These are phyloP conservation scores for Cajanus cajan DNA, from an alignment of 306 rosid genomes.

Conservation along the genomic window DNA sequence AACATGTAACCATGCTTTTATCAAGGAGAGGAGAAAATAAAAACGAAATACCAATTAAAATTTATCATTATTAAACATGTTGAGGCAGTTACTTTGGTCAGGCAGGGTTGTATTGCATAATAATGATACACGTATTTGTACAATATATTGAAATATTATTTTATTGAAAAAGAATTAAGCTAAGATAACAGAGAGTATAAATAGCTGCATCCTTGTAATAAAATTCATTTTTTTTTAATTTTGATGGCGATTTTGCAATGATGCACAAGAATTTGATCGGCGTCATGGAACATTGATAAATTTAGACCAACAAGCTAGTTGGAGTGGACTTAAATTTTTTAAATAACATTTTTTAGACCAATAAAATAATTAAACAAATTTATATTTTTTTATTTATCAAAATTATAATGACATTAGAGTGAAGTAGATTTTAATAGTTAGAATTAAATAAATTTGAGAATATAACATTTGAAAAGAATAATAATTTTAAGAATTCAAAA, in stretches of 20 bases:
- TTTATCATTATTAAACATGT: slow-evolving; percentile 1
- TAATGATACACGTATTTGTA: too few relatives aligned
- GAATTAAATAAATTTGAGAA: background rate
- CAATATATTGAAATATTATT: too few relatives aligned
- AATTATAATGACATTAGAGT: too few relatives aligned
- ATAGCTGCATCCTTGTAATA: background rate
- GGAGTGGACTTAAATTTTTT: too few relatives aligned
- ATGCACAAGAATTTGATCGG: background rate
- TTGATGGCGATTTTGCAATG: background rate
- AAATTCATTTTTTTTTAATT: background rate
- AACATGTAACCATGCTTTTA: background rate
- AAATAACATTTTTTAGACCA: too few relatives aligned
- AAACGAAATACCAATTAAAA: background rate
- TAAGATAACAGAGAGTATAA: too few relatives aligned
- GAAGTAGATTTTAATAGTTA: too few relatives aligned
- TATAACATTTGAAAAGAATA: background rate
- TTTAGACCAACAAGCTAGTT: too few relatives aligned
- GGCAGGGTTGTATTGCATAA: too few relatives aligned
- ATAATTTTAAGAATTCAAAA: background rate
- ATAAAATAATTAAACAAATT: too few relatives aligned
- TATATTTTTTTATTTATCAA: too few relatives aligned
- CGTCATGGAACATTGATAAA: too few relatives aligned
- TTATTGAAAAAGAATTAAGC: background rate
- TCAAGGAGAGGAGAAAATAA: background rate
- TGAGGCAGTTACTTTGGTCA: slow-evolving; percentile 5